Evolutionary conservation across 73 alveolate species (phyloP).

Genomic region (Diophrys appendiculata): DNA sequence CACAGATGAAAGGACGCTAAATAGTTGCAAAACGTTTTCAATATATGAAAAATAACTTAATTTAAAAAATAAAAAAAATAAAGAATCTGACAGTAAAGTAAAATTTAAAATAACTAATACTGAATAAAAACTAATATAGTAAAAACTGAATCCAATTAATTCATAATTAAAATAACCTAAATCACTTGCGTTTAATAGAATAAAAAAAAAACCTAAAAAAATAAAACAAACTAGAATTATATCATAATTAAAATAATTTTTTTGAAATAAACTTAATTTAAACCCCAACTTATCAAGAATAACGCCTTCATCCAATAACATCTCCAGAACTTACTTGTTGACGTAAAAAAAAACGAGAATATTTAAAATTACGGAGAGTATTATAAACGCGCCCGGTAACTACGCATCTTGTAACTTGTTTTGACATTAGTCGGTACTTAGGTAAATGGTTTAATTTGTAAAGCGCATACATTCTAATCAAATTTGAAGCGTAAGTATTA

Average conservation of each 20-base stretch:
- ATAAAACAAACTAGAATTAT: neutral
- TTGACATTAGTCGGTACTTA: neutral
- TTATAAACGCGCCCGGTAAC: slow-evolving; percentile 4
- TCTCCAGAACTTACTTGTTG: neutral
- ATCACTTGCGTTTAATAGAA: neutral
- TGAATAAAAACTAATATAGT: neutral
- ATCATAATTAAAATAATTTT: neutral
- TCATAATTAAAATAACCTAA: neutral
- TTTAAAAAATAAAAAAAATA: no score
- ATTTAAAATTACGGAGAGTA: neutral
- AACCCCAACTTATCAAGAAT: slow-evolving; percentile 7
- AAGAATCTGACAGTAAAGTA: no score
- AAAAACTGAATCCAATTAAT: neutral
- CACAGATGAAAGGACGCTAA: no score
- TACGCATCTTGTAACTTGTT: slow-evolving; percentile 5
- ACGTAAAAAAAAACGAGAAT: slow-evolving; percentile 23
- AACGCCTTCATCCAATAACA: slow-evolving; percentile 15
- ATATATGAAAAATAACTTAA: no score
- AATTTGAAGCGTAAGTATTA: neutral
- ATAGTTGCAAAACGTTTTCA: no score
- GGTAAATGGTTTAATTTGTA: neutral
- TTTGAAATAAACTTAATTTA: neutral
- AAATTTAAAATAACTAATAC: no score
- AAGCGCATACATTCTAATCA: slow-evolving; percentile 4
- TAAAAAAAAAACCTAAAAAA: slow-evolving; percentile 16